Percentiles rank a stretch among this genome's conserved stretches.
Evolutionary conservation across 257 asterid species (phyloP).

Genomic region (Fraxinus cuspidata): DNA sequence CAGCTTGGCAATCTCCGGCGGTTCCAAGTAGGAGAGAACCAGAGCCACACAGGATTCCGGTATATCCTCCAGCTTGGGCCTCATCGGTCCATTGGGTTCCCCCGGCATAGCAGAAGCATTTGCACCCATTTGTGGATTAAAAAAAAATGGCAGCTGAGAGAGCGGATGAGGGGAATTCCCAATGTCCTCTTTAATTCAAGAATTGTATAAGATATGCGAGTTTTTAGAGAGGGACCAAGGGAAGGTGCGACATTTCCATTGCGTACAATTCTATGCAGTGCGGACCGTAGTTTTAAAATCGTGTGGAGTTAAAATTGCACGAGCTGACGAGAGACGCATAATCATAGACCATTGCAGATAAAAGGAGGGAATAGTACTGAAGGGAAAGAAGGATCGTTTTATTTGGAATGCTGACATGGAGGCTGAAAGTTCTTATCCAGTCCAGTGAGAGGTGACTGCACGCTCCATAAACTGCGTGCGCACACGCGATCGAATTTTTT

Average conservation of each 20-base stretch:
- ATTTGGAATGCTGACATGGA: constrained; percentile 1
- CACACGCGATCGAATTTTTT: not conserved
- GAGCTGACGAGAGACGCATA: not conserved
- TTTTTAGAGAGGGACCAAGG: constrained; percentile 3
- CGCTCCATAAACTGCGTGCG: not conserved
- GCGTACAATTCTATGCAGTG: constrained; percentile 8
- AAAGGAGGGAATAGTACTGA: not conserved
- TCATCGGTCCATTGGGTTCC: constrained; percentile 29
- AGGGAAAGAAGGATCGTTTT: not conserved
- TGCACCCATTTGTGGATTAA: constrained; percentile 54
- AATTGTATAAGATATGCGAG: not conserved
- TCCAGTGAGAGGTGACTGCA: not conserved
- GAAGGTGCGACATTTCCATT: not conserved
- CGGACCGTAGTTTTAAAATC: not conserved
- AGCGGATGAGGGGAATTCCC: not conserved
- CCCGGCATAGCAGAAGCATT: constrained; percentile 45
- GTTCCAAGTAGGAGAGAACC: constrained; percentile 61
- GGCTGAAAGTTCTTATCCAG: constrained; percentile 14
- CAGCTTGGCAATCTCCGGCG: constrained; percentile 75
- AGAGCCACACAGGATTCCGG: constrained; percentile 82
- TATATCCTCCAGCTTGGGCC: constrained; percentile 65
- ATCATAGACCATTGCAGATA: not conserved
- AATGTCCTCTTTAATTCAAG: not conserved
- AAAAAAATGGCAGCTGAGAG: constrained; percentile 10
- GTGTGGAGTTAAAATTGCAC: not conserved